Base-by-base conservation (phyloP, 164 flowering plant species). In the Warburgia ugandensis region DNA sequence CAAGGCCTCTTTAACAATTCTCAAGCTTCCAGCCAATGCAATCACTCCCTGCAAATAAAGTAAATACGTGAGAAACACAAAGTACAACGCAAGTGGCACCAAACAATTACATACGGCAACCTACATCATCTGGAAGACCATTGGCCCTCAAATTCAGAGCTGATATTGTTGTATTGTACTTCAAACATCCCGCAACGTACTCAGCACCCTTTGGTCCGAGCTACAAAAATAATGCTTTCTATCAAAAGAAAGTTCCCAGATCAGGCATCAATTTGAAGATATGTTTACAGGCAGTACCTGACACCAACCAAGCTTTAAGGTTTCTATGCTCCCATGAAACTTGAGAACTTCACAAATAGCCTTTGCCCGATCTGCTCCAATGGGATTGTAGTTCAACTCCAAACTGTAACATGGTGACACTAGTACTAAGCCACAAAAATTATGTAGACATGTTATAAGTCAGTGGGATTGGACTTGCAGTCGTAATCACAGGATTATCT, bases 221-320 rank as follows among this genome's bases (percentile, higher is more conserved):
- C 99, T 94, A 84, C 65, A 71, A 61, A 31, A 55, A 30, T 6
- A 32, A 31, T 14, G 2, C 16, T 12, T 12, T 45, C 2, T 14
- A 37, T 4, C 17, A 37, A 4, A 14, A 4, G 5, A 37, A 37
- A 36, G 17, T 14, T 37, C 17, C 41, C 16, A 37, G 41, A 37
- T 37, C 41, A 37, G 17, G 41, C n/a, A 14, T 37, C 9, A 29
- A 6, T 28, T 28, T 2, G 28, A 50, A 21, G 40, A 7, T n/a
- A 3, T 51, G 32, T 27, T 3, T 14, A 37, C 9, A n/a, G 13
- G 35, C n/a, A 29, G 7, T 75, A 92, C 99, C 96, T 92, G 81
- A 68, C 99, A 94, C 99, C 99, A 94, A 46, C 96, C 97, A 53
- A 94, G 89, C 74, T 79, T 86, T 23, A 94, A 89, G 40, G 73